These are phyloP conservation scores for Mycena pura DNA, from an alignment of 768 basidiomycete species.

Conservation along the genomic window DNA sequence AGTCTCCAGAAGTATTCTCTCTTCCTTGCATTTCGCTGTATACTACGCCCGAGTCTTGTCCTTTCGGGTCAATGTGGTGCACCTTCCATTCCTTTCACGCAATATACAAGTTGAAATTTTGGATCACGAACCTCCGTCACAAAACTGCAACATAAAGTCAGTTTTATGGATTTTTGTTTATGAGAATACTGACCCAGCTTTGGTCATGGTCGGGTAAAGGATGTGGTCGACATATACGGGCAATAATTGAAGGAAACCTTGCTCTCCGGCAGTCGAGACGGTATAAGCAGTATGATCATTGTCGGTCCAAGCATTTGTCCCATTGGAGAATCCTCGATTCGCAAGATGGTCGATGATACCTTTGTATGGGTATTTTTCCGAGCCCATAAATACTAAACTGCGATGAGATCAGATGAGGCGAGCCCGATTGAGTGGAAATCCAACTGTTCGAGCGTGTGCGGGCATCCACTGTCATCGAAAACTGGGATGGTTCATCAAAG, in stretches of 20 bases:
- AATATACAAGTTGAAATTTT: not conserved
- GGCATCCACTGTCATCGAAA: slow-evolving; percentile 93
- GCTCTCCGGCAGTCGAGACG: slow-evolving; percentile 91
- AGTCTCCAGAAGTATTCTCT: slow-evolving; percentile 89
- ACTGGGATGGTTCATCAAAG: slow-evolving; percentile 50
- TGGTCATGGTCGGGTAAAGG: slow-evolving; percentile 92
- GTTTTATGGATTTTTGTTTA: slow-evolving; percentile 12
- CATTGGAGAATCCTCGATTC: slow-evolving; percentile 90
- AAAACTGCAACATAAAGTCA: slow-evolving; percentile 42
- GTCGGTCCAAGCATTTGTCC: slow-evolving; percentile 97
- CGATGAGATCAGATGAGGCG: slow-evolving; percentile 8
- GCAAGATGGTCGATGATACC: slow-evolving; percentile 95
- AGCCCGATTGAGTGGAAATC: slow-evolving; percentile 32
- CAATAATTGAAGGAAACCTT: slow-evolving; percentile 86
- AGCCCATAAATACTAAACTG: slow-evolving; percentile 57
- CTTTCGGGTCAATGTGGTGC: slow-evolving; percentile 92
- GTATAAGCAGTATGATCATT: slow-evolving; percentile 96
- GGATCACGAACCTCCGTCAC: slow-evolving; percentile 59
- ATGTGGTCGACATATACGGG: slow-evolving; percentile 97
- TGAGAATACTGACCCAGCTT: slow-evolving; percentile 69
- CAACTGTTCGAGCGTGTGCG: slow-evolving; percentile 95
- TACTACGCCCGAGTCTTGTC: slow-evolving; percentile 93
- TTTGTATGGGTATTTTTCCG: slow-evolving; percentile 94
- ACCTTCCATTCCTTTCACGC: slow-evolving; percentile 56
- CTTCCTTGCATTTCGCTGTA: slow-evolving; percentile 98